phyloP scores from a whole-genome alignment of 805 yeast genomes.

The Lipomyces kockii region DNA sequence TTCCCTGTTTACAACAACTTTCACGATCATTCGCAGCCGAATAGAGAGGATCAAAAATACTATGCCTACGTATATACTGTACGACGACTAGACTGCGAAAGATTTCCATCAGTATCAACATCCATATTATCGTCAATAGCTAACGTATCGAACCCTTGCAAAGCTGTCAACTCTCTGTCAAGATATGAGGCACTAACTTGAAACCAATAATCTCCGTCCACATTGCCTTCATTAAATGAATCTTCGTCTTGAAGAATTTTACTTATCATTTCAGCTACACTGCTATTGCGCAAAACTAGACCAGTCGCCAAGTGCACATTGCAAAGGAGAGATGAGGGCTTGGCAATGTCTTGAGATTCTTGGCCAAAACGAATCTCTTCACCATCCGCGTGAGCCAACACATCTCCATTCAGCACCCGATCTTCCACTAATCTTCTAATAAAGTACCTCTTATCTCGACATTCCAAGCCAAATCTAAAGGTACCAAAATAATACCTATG shows the following conservation, averaged over 20 bases:
- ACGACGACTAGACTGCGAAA: no score
- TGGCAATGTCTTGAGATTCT: background rate
- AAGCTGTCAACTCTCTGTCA: conserved; percentile 4
- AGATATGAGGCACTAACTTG: conserved; percentile 6
- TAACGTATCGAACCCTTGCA: conserved; percentile 1
- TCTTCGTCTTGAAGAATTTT: background rate
- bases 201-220: background rate
- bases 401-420: background rate
- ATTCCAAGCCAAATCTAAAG: background rate
- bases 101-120: no score
- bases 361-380: background rate
- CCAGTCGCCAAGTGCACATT: conserved; percentile 1
- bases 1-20: no score
- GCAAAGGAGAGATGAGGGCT: background rate
- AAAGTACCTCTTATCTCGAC: background rate
- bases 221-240: background rate
- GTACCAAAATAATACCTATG: conserved; percentile 1
- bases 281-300: background rate
- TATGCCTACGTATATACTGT: no score
- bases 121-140: background rate
- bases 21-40: no score
- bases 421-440: background rate
- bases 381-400: background rate
- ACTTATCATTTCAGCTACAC: background rate
- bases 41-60: no score